phyloP scores from a whole-genome alignment of 768 basidiomycete genomes.

The Lactifluus hygrophoroides region DNA sequence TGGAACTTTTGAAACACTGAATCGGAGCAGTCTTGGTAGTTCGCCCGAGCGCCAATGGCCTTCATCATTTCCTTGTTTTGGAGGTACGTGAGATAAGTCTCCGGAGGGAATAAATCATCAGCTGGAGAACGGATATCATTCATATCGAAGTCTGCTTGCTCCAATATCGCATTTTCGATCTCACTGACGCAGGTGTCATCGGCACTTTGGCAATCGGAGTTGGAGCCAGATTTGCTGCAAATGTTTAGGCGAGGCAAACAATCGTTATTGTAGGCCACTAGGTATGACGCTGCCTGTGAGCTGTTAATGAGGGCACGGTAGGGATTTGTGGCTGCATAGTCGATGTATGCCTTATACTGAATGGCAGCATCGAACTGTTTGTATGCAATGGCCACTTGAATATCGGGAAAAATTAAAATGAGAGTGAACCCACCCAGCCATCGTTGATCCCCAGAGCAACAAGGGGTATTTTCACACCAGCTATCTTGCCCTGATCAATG shows the following conservation, averaged over 20 bases:
- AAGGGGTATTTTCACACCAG: background rate
- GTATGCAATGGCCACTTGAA: background rate
- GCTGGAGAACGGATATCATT: conserved; percentile 33
- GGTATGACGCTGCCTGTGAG: background rate
- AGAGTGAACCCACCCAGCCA: background rate
- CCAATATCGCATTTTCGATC: conserved; percentile 35
- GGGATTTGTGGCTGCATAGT: conserved; percentile 39
- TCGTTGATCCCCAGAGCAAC: conserved; percentile 1
- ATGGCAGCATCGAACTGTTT: conserved; percentile 21
- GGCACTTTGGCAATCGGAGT: conserved; percentile 39
- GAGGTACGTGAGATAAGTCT: conserved; percentile 20
- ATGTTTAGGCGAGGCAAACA: conserved; percentile 38
- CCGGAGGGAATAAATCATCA: conserved; percentile 35
- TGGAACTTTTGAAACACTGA: conserved; percentile 34
- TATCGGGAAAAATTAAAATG: background rate
- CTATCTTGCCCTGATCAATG: background rate
- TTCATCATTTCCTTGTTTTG: conserved; percentile 21
- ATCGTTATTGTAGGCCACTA: conserved; percentile 21
- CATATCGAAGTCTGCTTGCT: conserved; percentile 38
- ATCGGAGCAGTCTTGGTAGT: conserved; percentile 29
- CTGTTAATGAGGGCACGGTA: conserved; percentile 1
- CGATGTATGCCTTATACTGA: conserved; percentile 44
- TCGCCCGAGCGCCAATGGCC: conserved; percentile 31
- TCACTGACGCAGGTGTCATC: conserved; percentile 41
- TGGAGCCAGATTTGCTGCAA: conserved; percentile 38